Conservation (phyloP, 1,284 basidiomycete species). For the Phlebopus sp. region DNA sequence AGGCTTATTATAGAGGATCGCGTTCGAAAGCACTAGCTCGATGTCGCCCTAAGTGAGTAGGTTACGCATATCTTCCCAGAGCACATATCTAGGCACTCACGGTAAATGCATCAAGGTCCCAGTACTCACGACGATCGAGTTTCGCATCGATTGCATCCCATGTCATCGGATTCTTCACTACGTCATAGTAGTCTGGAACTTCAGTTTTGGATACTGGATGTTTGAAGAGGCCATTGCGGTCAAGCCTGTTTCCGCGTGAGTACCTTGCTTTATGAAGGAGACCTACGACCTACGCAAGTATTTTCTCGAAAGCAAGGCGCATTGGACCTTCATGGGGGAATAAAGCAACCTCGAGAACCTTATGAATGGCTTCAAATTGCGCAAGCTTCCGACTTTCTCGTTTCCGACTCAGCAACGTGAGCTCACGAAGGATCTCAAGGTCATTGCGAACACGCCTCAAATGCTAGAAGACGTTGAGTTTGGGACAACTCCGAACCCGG, state of each 20-base stretch:
- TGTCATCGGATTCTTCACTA: slow-evolving; percentile 87
- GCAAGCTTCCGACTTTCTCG: slow-evolving; percentile 84
- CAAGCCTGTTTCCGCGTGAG: slow-evolving; percentile 50
- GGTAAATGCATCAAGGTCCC: slow-evolving; percentile 73
- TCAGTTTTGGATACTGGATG: slow-evolving; percentile 77
- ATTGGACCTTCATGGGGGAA: slow-evolving; percentile 67
- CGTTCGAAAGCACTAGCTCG: slow-evolving; percentile 82
- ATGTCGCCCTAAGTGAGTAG: slow-evolving; percentile 67
- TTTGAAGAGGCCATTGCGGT: slow-evolving; percentile 74
- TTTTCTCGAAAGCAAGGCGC: slow-evolving; percentile 65
- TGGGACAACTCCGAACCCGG: neutral
- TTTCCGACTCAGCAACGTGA: slow-evolving; percentile 74
- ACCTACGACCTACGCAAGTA: slow-evolving; percentile 56
- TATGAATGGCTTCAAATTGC: slow-evolving; percentile 70
- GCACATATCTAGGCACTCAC: slow-evolving; percentile 38
- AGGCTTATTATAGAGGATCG: slow-evolving; percentile 81
- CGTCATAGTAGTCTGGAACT: slow-evolving; percentile 91
- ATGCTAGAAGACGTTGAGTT: slow-evolving; percentile 44
- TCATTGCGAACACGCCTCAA: slow-evolving; percentile 74
- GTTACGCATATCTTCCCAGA: neutral
- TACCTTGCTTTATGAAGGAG: neutral
- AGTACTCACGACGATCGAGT: slow-evolving; percentile 77
- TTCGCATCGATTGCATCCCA: slow-evolving; percentile 83
- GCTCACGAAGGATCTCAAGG: slow-evolving; percentile 69
- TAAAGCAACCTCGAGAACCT: slow-evolving; percentile 61